Percentiles rank a stretch among this genome's conserved stretches.
Evolutionary conservation across 805 yeast genomes (phyloP).

Genomic region (Sugiyamaella chiloensis): DNA sequence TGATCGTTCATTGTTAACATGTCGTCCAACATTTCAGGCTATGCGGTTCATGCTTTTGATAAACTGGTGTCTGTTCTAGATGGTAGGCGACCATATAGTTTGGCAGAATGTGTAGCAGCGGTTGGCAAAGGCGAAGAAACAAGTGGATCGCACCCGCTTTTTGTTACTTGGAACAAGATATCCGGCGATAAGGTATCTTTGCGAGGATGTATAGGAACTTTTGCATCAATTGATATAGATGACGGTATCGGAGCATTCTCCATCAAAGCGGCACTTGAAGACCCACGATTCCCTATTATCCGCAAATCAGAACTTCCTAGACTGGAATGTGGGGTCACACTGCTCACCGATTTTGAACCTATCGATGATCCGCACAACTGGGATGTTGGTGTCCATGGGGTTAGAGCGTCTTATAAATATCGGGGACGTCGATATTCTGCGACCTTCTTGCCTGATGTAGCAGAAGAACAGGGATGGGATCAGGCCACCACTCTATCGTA

Average conservation of each 20-base stretch:
- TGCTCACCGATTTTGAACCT: conserved; percentile 55
- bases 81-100: conserved; percentile 12
- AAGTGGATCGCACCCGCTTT: conserved; percentile 53
- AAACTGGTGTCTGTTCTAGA: conserved; percentile 33
- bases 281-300: conserved; percentile 73
- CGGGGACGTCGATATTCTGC: conserved; percentile 51
- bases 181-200: conserved; percentile 36
- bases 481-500: conserved; percentile 66
- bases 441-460: conserved; percentile 89
- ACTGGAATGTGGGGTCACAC: conserved; percentile 58
- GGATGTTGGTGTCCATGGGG: conserved; percentile 81
- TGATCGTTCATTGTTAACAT: background rate
- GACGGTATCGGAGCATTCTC: conserved; percentile 63
- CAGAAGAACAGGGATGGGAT: conserved; percentile 82
- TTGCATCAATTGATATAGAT: conserved; percentile 51
- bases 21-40: conserved; percentile 19
- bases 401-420: conserved; percentile 52
- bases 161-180: conserved; percentile 74
- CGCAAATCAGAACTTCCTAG: conserved; percentile 48
- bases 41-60: conserved; percentile 43
- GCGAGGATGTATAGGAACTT: conserved; percentile 95
- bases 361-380: conserved; percentile 61
- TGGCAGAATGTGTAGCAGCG: conserved; percentile 17
- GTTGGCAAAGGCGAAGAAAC: conserved; percentile 11
- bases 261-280: conserved; percentile 68